Conservation (phyloP, 176 grass and related monocot genomes). For the Lolium multiflorum region DNA sequence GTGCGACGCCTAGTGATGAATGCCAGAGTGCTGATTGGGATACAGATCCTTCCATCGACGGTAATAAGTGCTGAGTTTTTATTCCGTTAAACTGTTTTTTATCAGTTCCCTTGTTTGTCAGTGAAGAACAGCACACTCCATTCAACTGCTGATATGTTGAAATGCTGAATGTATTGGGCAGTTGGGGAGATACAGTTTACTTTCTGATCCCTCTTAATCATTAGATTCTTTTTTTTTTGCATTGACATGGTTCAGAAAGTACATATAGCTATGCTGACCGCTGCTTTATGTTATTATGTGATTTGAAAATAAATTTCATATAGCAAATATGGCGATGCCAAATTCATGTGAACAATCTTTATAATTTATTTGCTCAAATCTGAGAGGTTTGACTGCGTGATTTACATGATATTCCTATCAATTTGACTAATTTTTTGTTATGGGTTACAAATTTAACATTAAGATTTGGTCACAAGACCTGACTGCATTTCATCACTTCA, state of each 20-base stretch:
- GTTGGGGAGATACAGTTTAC: slow-evolving; percentile 11
- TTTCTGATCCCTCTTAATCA: neutral
- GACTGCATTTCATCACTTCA: neutral
- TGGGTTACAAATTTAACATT: slow-evolving; percentile 32
- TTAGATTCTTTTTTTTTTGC: neutral
- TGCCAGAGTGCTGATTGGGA: slow-evolving; percentile 48
- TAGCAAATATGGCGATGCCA: neutral
- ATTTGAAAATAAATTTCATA: neutral
- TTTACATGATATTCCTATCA: neutral
- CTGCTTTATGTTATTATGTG: too few relatives aligned
- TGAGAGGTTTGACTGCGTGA: slow-evolving; percentile 9
- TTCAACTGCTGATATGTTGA: neutral
- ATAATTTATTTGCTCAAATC: neutral
- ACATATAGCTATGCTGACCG: too few relatives aligned
- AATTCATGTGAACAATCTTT: neutral
- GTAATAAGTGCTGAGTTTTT: slow-evolving; percentile 16
- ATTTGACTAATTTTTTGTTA: neutral
- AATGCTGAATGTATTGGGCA: neutral
- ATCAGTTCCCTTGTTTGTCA: neutral
- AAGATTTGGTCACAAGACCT: slow-evolving; percentile 10
- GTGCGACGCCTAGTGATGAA: slow-evolving; percentile 45
- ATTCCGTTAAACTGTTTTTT: too few relatives aligned
- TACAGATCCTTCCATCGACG: slow-evolving; percentile 41
- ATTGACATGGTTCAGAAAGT: too few relatives aligned
- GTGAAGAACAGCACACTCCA: neutral